Evolutionary conservation across 306 rosid genomes (phyloP).

Genomic region (Medicago arabica): DNA sequence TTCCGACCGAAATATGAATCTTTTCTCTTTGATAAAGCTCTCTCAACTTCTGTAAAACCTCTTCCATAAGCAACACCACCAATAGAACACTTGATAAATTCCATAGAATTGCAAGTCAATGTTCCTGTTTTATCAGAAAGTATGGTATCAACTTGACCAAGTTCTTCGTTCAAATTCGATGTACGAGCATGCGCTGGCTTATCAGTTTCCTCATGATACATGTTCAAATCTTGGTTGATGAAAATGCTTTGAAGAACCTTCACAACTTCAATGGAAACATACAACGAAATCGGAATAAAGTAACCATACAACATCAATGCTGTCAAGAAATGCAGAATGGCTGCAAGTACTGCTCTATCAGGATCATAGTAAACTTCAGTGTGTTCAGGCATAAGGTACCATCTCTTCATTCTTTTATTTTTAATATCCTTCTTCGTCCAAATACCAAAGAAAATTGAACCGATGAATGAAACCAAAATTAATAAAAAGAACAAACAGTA

Average conservation of each 20-base stretch:
- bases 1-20: constrained; percentile 50
- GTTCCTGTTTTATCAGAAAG: constrained; percentile 99
- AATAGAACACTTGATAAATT: constrained; percentile 93
- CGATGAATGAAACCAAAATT: constrained; percentile 65
- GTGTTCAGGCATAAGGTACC: constrained; percentile 92
- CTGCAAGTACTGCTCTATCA: constrained; percentile 65
- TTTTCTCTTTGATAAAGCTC: constrained; percentile 73
- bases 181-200: constrained; percentile 94
- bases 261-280: constrained; percentile 95
- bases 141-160: constrained; percentile 97
- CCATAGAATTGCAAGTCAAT: constrained; percentile 97
- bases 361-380: constrained; percentile 74
- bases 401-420: constrained; percentile 70
- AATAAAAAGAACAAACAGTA: constrained; percentile 70
- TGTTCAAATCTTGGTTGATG: constrained; percentile 82
- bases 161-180: constrained; percentile 97
- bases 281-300: constrained; percentile 93
- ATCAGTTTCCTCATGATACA: constrained; percentile 91
- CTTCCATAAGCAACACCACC: constrained; percentile 87
- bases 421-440: constrained; percentile 66
- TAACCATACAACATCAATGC: constrained; percentile 87
- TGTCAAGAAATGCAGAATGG: constrained; percentile 80
- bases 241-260: constrained; percentile 89
- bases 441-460: constrained; percentile 81
- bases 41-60: constrained; percentile 91